These are phyloP conservation scores for Colletotrichum sp. DNA, from an alignment of 2,329 filamentous ascomycete species.

Conservation along the genomic window DNA sequence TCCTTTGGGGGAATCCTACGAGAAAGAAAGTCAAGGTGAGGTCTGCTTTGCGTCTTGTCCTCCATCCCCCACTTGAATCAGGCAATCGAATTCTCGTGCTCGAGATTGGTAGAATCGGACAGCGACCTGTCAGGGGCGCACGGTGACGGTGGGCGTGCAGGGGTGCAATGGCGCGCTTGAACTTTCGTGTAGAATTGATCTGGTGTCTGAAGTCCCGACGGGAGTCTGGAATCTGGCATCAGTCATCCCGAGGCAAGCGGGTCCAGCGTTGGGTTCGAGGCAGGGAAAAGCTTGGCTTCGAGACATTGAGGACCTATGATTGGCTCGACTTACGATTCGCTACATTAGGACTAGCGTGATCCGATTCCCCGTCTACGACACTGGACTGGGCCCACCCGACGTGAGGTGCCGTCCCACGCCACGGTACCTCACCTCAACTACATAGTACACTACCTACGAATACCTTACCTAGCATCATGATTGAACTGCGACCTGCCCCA, in stretches of 20 bases:
- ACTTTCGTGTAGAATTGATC: neutral
- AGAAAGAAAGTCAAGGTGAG: neutral
- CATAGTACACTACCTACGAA: too few species aligned
- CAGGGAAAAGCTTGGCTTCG: neutral
- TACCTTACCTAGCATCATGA: neutral
- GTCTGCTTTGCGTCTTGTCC: neutral
- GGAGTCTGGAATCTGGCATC: neutral
- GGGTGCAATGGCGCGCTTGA: neutral
- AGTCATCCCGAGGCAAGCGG: neutral
- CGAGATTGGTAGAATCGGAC: neutral
- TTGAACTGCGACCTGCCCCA: neutral
- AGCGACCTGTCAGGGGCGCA: neutral
- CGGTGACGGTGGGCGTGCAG: neutral
- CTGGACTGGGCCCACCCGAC: neutral
- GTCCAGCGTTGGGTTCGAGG: neutral
- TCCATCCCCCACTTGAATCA: neutral
- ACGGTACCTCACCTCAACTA: neutral
- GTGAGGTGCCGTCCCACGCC: neutral
- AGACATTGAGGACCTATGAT: neutral
- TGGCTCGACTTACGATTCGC: conserved; percentile 4
- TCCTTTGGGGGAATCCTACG: neutral
- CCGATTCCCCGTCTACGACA: neutral
- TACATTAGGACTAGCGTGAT: neutral
- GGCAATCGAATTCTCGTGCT: conserved; percentile 12
- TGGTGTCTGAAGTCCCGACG: neutral